A percentile compares a stretch with the other conserved stretches of the same genome.
These are phyloP conservation scores for Isoetes taiwanensis DNA, from an alignment of 75 land plant genomes.

Conservation along the genomic window DNA sequence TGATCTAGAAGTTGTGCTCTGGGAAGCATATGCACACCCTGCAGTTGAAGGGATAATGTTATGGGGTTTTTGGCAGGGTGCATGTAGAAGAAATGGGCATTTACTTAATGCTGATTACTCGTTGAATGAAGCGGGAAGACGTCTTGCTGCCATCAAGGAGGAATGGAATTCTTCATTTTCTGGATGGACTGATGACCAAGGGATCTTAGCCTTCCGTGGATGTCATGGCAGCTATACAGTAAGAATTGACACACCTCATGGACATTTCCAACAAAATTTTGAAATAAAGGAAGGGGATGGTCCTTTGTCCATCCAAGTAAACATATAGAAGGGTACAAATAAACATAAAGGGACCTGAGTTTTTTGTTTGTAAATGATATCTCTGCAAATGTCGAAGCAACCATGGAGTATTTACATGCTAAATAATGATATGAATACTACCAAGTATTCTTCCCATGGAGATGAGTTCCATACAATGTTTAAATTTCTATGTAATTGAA, in stretches of 20 bases:
- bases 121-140: conserved; percentile 81
- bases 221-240: conserved; percentile 57
- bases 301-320: conserved; percentile 22
- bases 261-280: conserved; percentile 31
- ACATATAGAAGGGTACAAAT: neutral
- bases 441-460: too few species aligned
- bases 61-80: conserved; percentile 95
- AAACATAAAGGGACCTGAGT: too few species aligned
- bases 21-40: conserved; percentile 86
- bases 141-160: conserved; percentile 45
- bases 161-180: conserved; percentile 60
- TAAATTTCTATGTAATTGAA: too few species aligned
- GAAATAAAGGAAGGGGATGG: conserved; percentile 41
- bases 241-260: conserved; percentile 15
- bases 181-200: conserved; percentile 37
- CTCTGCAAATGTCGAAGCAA: too few species aligned
- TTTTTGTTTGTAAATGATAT: too few species aligned
- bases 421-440: too few species aligned
- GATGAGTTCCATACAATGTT: too few species aligned
- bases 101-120: conserved; percentile 67
- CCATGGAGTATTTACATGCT: too few species aligned
- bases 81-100: conserved; percentile 47
- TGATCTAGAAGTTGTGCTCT: conserved; percentile 81
- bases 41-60: conserved; percentile 79
- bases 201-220: conserved; percentile 66